Percentiles rank a stretch among this genome's conserved stretches.
Conservation (phyloP, 2,329 filamentous ascomycete species). For the Talaromyces rugulosus region DNA sequence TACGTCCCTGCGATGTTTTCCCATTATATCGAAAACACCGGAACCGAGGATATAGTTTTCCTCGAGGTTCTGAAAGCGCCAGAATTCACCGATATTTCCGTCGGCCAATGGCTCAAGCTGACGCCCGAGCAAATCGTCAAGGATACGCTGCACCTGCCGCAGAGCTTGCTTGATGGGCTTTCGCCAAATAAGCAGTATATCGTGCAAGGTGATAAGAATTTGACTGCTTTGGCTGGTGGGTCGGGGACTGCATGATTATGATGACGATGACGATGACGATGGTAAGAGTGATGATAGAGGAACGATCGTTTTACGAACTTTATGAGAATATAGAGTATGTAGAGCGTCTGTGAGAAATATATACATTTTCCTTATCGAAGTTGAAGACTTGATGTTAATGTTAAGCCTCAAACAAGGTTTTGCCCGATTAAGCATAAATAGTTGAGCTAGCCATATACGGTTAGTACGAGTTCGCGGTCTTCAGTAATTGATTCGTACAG, state of each 20-base stretch:
- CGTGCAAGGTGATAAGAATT: slow-evolving; percentile 35
- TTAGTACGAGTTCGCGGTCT: not conserved
- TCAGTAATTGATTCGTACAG: not conserved
- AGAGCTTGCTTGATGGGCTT: slow-evolving; percentile 31
- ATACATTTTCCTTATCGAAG: not conserved
- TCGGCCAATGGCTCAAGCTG: slow-evolving; percentile 37
- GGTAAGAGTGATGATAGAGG: not conserved
- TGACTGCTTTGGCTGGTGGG: slow-evolving; percentile 3
- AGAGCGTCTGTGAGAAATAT: not conserved
- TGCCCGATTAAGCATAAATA: not conserved
- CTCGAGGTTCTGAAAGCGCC: slow-evolving; percentile 56
- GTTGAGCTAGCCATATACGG: not conserved
- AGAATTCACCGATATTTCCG: slow-evolving; percentile 40
- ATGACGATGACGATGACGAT: not conserved
- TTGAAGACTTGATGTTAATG: not conserved
- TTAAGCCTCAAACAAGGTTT: not conserved
- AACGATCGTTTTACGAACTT: not conserved
- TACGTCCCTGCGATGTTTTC: slow-evolving; percentile 54
- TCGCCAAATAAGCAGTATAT: slow-evolving; percentile 43
- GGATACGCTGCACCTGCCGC: slow-evolving; percentile 44
- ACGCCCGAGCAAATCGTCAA: slow-evolving; percentile 51
- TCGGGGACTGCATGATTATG: not conserved
- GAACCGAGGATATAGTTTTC: slow-evolving; percentile 54
- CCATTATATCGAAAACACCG: slow-evolving; percentile 61
- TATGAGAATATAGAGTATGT: not conserved